Evolutionary conservation across 164 flowering plant species (phyloP), one percentile per base, ranked within the genome.

Genomic region (Liriodendron chinense): DNA sequence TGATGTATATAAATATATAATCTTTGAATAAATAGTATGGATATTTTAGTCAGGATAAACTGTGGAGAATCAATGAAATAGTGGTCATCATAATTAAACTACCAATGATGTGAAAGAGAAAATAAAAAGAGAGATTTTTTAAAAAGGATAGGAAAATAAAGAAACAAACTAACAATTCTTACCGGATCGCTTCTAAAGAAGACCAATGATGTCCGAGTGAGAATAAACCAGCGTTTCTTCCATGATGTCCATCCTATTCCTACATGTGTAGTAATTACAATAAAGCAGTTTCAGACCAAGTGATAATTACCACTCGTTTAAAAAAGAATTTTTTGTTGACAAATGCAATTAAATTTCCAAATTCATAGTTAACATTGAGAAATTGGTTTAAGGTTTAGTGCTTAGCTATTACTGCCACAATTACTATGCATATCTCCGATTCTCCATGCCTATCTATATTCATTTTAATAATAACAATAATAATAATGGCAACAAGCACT

Each of bases 241-340:
- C 99, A 95, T 13, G 98, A 92, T 76, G 97, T 92, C 99, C 99
- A 95, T 81, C 99, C 99, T 79, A 96, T 89, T 83, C 97, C 98
- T 95, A 50, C 66, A 68, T 50, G 28, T 12, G 20, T 7, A 73
- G 43, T 21, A n/a, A 23, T 21, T 23, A 26, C 21, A 28, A 67
- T 26, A 67, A 13, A 67, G n/a, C 21, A 26, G 47, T 28, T 23
- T 28, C n/a, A 67, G 69, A 28, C 18, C 59, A 53, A 53, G 59
- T 16, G 18, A 53, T 9, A 53, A 53, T 53, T 53, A 12, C 59
- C 59, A 9, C 13, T 12, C 59, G 9, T 13, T 12, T 8, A 53
- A 53, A 16, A 53, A 53, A 53, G 16, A 53, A 53, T 12, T 53
- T 10, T 67, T 20, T 34, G 18, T 1, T 67, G 14, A 8, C 49